Conservation (phyloP, 805 yeast genomes). For the Ogataea glucozyma region DNA sequence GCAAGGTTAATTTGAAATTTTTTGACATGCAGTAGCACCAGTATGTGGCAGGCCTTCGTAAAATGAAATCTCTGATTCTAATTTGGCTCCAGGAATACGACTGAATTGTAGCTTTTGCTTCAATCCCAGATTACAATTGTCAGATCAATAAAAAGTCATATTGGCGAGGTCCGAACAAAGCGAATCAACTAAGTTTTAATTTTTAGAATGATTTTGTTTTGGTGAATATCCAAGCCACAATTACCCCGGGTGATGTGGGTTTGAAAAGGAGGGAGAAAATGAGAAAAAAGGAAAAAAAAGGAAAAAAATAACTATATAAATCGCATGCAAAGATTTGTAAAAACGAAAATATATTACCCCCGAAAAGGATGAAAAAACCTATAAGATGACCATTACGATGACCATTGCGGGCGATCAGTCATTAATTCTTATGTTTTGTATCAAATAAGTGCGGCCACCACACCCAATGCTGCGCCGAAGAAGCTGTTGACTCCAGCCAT, state of each 20-base stretch:
- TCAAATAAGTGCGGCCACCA: slow-evolving; percentile 27
- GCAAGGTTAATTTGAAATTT: too few relatives aligned
- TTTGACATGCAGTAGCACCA: too few relatives aligned
- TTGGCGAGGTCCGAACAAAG: background rate
- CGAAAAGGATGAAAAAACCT: slow-evolving; percentile 3
- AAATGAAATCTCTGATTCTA: too few relatives aligned
- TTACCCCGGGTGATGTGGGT: background rate
- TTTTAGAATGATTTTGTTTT: background rate
- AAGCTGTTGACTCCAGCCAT: slow-evolving; percentile 14
- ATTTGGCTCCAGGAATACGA: too few relatives aligned
- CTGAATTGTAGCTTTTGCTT: too few relatives aligned
- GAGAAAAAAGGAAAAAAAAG: background rate
- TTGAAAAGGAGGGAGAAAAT: too few relatives aligned
- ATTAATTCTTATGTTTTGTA: background rate
- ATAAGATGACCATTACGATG: slow-evolving; percentile 1
- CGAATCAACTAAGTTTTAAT: background rate
- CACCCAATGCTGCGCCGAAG: slow-evolving; percentile 28
- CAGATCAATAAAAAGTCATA: too few relatives aligned
- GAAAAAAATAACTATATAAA: too few relatives aligned
- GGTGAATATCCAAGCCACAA: background rate
- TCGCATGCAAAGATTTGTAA: background rate
- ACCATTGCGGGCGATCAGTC: background rate
- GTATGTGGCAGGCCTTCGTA: too few relatives aligned
- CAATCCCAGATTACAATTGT: too few relatives aligned
- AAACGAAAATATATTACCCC: slow-evolving; percentile 18